phyloP scores from a whole-genome alignment of 768 basidiomycete genomes.

The Chlorophyllum brunneum region DNA sequence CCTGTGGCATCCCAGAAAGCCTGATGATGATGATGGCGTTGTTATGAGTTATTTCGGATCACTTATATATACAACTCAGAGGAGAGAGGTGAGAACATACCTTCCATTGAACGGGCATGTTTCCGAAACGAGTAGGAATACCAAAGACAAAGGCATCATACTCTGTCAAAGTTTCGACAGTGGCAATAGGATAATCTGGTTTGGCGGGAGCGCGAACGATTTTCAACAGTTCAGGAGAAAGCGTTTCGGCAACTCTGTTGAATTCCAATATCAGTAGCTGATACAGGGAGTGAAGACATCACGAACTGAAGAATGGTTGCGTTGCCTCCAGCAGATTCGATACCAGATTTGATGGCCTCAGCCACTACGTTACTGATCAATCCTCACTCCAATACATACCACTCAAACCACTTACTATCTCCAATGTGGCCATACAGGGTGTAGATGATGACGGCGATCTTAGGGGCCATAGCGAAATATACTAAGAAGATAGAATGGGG shows the following conservation, averaged over 20 bases:
- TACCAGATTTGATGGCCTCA: slow-evolving; percentile 44
- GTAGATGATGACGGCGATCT: slow-evolving; percentile 70
- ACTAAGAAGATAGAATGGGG: no score
- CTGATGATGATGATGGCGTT: slow-evolving; percentile 28
- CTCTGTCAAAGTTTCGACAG: slow-evolving; percentile 43
- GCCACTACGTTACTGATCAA: slow-evolving; percentile 66
- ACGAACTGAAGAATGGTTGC: slow-evolving; percentile 55
- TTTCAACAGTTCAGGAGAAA: slow-evolving; percentile 59
- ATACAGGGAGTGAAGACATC: neutral
- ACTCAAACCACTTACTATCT: slow-evolving; percentile 42
- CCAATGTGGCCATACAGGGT: slow-evolving; percentile 72
- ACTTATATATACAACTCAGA: neutral
- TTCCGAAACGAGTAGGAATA: slow-evolving; percentile 78
- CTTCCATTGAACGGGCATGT: slow-evolving; percentile 79
- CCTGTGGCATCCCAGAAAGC: slow-evolving; percentile 80
- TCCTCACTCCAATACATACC: neutral
- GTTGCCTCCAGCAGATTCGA: slow-evolving; percentile 44
- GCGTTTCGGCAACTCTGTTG: slow-evolving; percentile 75
- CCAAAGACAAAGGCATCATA: slow-evolving; percentile 78
- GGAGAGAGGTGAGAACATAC: slow-evolving; percentile 25
- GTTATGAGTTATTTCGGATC: no score
- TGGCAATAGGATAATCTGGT: slow-evolving; percentile 66
- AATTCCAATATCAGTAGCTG: neutral
- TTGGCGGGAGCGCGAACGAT: slow-evolving; percentile 73
- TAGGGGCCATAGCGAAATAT: slow-evolving; percentile 33